Conservation (phyloP, 1,284 basidiomycete species). For the Cerioporus squamosus region DNA sequence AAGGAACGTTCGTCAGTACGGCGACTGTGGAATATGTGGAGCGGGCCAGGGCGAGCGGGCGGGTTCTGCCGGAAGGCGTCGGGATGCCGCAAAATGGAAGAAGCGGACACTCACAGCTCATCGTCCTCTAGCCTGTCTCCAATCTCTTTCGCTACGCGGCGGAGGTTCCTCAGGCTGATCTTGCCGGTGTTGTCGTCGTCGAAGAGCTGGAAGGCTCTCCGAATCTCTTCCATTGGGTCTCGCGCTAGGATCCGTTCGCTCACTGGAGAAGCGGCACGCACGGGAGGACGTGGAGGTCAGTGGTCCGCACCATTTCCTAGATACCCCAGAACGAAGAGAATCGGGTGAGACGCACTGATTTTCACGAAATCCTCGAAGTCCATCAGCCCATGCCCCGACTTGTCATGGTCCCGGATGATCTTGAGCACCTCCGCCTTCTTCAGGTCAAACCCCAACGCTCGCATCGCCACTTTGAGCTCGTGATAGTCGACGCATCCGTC, state of each 20-base stretch:
- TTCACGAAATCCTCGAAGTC: constrained; percentile 94
- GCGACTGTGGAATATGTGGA: not conserved
- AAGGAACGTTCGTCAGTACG: not conserved
- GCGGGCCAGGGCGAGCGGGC: not conserved
- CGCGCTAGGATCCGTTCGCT: constrained; percentile 91
- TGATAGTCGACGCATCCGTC: constrained; percentile 98
- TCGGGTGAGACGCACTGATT: constrained; percentile 77
- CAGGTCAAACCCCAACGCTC: constrained; percentile 96
- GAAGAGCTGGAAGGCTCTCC: constrained; percentile 94
- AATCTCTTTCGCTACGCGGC: constrained; percentile 95
- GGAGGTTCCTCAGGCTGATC: constrained; percentile 90
- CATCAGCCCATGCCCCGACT: constrained; percentile 89
- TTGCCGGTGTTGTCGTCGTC: constrained; percentile 97
- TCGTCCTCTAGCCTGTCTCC: constrained; percentile 97
- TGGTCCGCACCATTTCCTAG: too few relatives aligned
- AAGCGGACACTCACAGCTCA: constrained; percentile 75
- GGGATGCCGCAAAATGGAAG: not conserved
- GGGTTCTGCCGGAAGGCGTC: not conserved
- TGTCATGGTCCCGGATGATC: constrained; percentile 91
- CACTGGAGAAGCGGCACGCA: constrained; percentile 60
- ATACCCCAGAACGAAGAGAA: too few relatives aligned
- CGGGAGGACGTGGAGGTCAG: not conserved
- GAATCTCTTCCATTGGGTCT: constrained; percentile 97
- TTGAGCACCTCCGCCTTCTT: constrained; percentile 99
- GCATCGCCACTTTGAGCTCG: constrained; percentile 98